Evolutionary conservation across 805 yeast genomes (phyloP).

Genomic region (Wickerhamomyces canadensis): DNA sequence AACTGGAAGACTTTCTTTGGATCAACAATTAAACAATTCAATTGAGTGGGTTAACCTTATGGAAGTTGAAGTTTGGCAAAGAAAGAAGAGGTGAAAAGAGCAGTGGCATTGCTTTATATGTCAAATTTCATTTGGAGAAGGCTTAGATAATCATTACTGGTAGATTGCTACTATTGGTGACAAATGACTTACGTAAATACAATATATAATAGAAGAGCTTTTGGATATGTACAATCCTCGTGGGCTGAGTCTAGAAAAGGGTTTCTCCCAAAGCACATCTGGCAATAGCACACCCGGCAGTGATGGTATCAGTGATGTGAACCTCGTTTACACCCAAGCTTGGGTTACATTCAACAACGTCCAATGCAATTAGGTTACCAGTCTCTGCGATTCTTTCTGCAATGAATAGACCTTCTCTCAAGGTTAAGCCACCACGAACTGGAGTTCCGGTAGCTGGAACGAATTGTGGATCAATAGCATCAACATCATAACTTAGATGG

Average conservation of each 20-base stretch:
- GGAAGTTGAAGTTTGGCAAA: not conserved
- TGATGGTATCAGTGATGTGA: conserved; percentile 78
- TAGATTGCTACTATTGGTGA: too few species aligned
- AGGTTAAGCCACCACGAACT: conserved; percentile 89
- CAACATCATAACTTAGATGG: conserved; percentile 92
- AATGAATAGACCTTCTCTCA: conserved; percentile 89
- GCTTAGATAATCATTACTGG: too few species aligned
- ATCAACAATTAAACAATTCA: too few species aligned
- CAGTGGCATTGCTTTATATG: too few species aligned
- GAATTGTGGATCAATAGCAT: conserved; percentile 89
- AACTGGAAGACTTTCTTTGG: too few species aligned
- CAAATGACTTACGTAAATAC: not conserved
- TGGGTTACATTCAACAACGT: conserved; percentile 93
- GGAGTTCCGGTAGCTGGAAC: conserved; percentile 99
- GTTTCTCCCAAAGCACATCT: conserved; percentile 95
- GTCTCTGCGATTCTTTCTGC: conserved; percentile 90
- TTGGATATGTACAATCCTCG: not conserved
- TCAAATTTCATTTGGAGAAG: too few species aligned
- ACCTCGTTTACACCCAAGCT: conserved; percentile 70
- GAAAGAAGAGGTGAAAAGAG: not conserved
- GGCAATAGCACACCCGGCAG: conserved; percentile 86
- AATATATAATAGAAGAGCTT: not conserved
- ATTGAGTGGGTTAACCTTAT: too few species aligned
- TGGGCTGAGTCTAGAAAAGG: conserved; percentile 32
- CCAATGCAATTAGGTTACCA: conserved; percentile 83